Percentiles rank a stretch among this genome's conserved stretches.
phyloP scores from a whole-genome alignment of 2,329 filamentous ascomycete species.

The Rhexocercosporidium sp. region DNA sequence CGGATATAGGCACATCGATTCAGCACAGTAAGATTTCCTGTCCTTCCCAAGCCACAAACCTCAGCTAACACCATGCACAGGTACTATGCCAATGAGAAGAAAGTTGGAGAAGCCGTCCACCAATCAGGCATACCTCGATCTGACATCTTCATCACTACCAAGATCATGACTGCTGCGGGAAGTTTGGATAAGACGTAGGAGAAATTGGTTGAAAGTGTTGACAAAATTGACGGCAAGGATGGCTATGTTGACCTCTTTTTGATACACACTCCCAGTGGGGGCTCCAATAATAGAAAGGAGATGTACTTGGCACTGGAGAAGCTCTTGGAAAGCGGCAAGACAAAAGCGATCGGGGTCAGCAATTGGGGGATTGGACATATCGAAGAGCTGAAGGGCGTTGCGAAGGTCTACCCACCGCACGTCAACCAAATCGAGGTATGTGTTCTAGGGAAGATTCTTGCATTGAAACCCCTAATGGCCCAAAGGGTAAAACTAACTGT shows the following conservation, averaged over 20 bases:
- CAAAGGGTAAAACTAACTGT: conserved; percentile 67
- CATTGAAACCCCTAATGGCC: no score
- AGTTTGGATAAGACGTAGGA: conserved; percentile 64
- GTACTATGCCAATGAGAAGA: conserved; percentile 71
- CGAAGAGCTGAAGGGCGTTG: conserved; percentile 69
- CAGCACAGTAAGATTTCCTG: conserved; percentile 51
- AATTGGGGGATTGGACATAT: conserved; percentile 73
- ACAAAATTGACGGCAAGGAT: conserved; percentile 59
- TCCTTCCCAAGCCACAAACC: neutral
- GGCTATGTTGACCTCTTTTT: conserved; percentile 76
- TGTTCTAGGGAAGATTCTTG: no score
- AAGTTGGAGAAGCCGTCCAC: conserved; percentile 68
- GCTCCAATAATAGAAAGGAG: conserved; percentile 58
- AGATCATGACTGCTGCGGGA: conserved; percentile 62
- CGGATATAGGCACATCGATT: conserved; percentile 69
- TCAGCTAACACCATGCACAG: conserved; percentile 43
- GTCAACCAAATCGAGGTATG: conserved; percentile 75
- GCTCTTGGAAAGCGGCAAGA: conserved; percentile 62
- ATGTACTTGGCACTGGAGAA: conserved; percentile 72
- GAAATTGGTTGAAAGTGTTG: conserved; percentile 64
- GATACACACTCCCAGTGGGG: conserved; percentile 67
- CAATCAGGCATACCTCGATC: conserved; percentile 59
- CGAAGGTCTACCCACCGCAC: conserved; percentile 70
- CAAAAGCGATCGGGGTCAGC: conserved; percentile 72
- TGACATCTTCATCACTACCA: conserved; percentile 73